phyloP scores from a whole-genome alignment of 192 early-diverging fungal species.

The Endogone sp. region DNA sequence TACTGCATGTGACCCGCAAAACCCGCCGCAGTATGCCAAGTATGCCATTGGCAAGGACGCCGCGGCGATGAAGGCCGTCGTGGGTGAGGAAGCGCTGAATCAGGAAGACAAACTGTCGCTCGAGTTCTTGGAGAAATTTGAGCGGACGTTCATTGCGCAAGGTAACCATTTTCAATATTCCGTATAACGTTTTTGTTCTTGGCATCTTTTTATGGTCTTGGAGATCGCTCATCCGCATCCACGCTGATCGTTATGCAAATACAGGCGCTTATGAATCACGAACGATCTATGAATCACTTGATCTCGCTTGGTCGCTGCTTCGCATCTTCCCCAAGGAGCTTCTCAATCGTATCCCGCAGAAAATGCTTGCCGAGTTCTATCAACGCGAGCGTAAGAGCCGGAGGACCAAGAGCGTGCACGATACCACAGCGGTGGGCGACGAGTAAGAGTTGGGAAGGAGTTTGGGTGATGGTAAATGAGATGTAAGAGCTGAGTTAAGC shows the following conservation, averaged over 20 bases:
- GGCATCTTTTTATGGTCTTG: constrained; percentile 12
- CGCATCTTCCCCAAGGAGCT: constrained; percentile 99
- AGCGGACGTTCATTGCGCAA: constrained; percentile 96
- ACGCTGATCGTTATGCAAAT: neutral
- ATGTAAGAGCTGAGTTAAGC: too few relatives aligned
- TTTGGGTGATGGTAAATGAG: neutral
- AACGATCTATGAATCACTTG: constrained; percentile 95
- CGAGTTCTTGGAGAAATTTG: constrained; percentile 99
- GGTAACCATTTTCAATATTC: too few relatives aligned
- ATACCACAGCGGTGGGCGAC: constrained; percentile 28
- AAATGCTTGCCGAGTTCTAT: constrained; percentile 93
- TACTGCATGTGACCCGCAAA: neutral
- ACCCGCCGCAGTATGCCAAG: constrained; percentile 79
- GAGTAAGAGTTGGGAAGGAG: constrained; percentile 2
- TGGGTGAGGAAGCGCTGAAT: constrained; percentile 98
- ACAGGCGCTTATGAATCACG: constrained; percentile 88
- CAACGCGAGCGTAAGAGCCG: constrained; percentile 67
- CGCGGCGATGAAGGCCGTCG: constrained; percentile 99
- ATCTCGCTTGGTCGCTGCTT: constrained; percentile 97
- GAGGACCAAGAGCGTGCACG: constrained; percentile 39
- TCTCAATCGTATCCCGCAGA: constrained; percentile 98
- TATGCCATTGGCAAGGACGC: constrained; percentile 99
- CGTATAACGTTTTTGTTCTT: neutral
- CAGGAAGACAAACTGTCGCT: constrained; percentile 96
- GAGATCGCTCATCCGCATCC: neutral